These are phyloP conservation scores for Russula emetica DNA, from an alignment of 768 basidiomycete genomes.

Conservation along the genomic window DNA sequence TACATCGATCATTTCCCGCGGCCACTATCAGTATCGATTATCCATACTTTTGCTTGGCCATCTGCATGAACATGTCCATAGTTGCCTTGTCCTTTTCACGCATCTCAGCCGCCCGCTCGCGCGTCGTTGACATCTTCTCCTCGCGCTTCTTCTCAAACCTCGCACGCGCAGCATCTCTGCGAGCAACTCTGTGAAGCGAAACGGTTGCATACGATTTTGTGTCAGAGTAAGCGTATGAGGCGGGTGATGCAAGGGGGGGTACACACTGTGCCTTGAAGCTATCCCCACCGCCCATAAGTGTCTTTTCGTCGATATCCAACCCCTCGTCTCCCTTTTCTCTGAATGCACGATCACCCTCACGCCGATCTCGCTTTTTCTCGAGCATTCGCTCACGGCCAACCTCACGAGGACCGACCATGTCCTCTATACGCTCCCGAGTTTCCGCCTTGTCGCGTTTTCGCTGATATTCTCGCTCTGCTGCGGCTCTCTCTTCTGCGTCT, in stretches of 20 bases:
- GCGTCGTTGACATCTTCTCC: conserved; percentile 47
- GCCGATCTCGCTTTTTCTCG: conserved; percentile 75
- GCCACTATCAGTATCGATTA: conserved; percentile 34
- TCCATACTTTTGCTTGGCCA: conserved; percentile 87
- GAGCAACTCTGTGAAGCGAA: conserved; percentile 52
- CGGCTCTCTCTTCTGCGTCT: conserved; percentile 46
- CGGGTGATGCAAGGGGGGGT: conserved; percentile 16
- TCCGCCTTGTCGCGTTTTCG: conserved; percentile 66
- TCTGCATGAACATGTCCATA: conserved; percentile 93
- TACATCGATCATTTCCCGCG: neutral
- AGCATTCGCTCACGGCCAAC: conserved; percentile 80
- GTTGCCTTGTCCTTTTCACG: conserved; percentile 84
- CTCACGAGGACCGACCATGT: conserved; percentile 73
- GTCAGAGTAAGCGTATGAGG: conserved; percentile 4
- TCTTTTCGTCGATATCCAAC: conserved; percentile 75
- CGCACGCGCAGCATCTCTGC: conserved; percentile 65
- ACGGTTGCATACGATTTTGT: conserved; percentile 1
- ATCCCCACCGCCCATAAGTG: conserved; percentile 77
- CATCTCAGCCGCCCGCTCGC: conserved; percentile 59
- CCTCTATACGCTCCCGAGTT: conserved; percentile 66
- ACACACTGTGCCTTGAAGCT: conserved; percentile 75
- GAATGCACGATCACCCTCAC: conserved; percentile 68
- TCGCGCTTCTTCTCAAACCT: conserved; percentile 58
- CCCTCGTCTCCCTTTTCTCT: conserved; percentile 71
- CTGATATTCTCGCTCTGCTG: conserved; percentile 50